Evolutionary conservation across 768 basidiomycete species (phyloP), one percentile per base, ranked within the genome.

Genomic region (Leccinum boreale): DNA sequence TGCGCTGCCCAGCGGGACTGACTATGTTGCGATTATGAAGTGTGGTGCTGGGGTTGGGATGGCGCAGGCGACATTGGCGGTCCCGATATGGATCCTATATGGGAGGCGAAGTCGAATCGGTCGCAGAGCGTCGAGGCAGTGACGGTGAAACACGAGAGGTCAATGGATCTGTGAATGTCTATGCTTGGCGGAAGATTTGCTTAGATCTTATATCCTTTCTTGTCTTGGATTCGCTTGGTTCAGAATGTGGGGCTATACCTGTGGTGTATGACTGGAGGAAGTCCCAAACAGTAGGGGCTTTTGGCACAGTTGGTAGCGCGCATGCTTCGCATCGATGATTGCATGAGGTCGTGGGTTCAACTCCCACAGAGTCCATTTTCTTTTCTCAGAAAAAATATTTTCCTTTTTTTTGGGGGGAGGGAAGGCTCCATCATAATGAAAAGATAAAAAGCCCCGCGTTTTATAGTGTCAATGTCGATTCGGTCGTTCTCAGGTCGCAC

Each of bases 31-130:
- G 10, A 35, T 59, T 50, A 1, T 26, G 42, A 67, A 97, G 96
- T 98, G 12, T 98, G 96, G 96, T 98, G 96, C 70, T 98, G 96
- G 96, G 96, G 96, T 19, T 99, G 96, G 96, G 96, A 99, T 67
- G 96, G 96, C 14, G 96, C 96, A 3, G 96, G 96, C 19, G 96
- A 99, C 69, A 82, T 99, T 23, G 96, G 98, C 62, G 96, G 95
- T 45, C 96, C 96, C 0, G 95, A 98, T 67, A 92, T 99, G 6
- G 96, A 98, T 65, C 96, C 96, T 6, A 90, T 99, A 54, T 99
- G 96, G 96, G 96, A 98, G 72, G 69, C 72, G 33, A 88, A 89
- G 86, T 76, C 89, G 4, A 83, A 88, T 61, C 85, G 78, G 67
- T 81, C 87, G 11, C 85, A 74, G 50, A 70, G 68, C 3, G 19